Percentiles rank a stretch among this genome's conserved stretches.
Evolutionary conservation across 2,329 filamentous ascomycete genomes (phyloP).

Genomic region (Fusarium chlamydosporum): DNA sequence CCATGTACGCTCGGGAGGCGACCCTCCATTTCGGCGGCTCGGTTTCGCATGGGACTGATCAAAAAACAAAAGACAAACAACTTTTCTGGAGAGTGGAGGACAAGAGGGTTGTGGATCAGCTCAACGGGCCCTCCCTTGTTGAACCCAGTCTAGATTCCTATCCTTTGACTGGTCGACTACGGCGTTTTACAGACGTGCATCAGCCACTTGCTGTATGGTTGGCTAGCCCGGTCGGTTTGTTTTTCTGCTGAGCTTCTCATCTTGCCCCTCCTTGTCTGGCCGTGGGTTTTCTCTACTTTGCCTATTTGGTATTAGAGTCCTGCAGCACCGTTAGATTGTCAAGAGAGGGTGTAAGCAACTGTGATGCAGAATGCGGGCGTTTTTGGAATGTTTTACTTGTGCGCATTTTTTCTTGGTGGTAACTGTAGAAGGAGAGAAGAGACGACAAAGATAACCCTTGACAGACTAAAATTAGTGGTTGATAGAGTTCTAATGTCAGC

Average conservation of each 20-base stretch:
- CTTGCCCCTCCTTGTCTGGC: conserved; percentile 22
- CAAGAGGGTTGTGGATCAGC: conserved; percentile 23
- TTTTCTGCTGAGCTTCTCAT: conserved; percentile 10
- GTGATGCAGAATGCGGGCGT: conserved; percentile 33
- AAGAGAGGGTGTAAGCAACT: conserved; percentile 31
- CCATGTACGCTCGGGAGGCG: conserved; percentile 24
- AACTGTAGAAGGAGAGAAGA: conserved; percentile 36
- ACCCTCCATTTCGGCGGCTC: conserved; percentile 30
- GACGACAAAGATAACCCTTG: conserved; percentile 26
- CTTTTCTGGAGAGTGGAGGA: conserved; percentile 16
- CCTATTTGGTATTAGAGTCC: conserved; percentile 30
- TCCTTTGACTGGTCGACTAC: conserved; percentile 30
- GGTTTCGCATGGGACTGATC: conserved; percentile 22
- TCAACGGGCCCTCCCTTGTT: conserved; percentile 16
- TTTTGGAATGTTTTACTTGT: conserved; percentile 29
- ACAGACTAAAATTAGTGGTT: conserved; percentile 13
- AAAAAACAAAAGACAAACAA: conserved; percentile 20
- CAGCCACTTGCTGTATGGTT: conserved; percentile 39
- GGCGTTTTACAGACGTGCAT: conserved; percentile 39
- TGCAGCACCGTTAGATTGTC: conserved; percentile 38
- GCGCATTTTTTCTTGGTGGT: conserved; percentile 21
- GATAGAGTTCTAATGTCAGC: conserved; percentile 21
- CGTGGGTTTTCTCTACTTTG: conserved; percentile 19
- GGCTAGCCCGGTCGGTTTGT: conserved; percentile 22
- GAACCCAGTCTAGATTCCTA: conserved; percentile 18